These are phyloP conservation scores for Ramalina peruviana DNA, from an alignment of 495 filamentous ascomycete species.

Conservation along the genomic window DNA sequence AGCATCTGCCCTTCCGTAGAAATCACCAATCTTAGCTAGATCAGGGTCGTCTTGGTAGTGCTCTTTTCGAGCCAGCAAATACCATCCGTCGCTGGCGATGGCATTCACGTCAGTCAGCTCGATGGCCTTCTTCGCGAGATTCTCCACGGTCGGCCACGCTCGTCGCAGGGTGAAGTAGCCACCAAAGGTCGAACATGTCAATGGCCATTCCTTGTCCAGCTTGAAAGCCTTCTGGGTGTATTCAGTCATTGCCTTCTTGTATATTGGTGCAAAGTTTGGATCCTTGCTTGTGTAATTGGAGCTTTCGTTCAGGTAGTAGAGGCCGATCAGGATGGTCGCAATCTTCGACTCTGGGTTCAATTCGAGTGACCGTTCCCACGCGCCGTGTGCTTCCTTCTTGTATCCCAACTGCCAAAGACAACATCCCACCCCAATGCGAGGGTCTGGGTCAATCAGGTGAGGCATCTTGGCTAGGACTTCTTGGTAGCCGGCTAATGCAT, in stretches of 20 bases:
- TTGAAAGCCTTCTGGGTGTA: slow-evolving; percentile 93
- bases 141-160: slow-evolving; percentile 62
- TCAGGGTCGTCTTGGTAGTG: slow-evolving; percentile 57
- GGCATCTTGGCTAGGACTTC: slow-evolving; percentile 72
- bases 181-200: slow-evolving; percentile 82
- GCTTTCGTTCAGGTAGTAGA: slow-evolving; percentile 76
- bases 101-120: slow-evolving; percentile 89
- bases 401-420: slow-evolving; percentile 90
- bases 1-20: slow-evolving; percentile 76
- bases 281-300: slow-evolving; percentile 63
- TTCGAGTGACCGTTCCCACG: slow-evolving; percentile 80
- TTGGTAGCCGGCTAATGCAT: slow-evolving; percentile 75
- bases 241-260: slow-evolving; percentile 85
- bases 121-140: slow-evolving; percentile 81
- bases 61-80: slow-evolving; percentile 75
- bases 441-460: slow-evolving; percentile 84
- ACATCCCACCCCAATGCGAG: slow-evolving; percentile 85
- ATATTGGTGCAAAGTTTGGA: slow-evolving; percentile 62
- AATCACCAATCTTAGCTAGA: slow-evolving; percentile 54
- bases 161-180: slow-evolving; percentile 74
- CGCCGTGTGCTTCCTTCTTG: slow-evolving; percentile 78
- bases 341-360: slow-evolving; percentile 83
- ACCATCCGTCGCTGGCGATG: slow-evolving; percentile 94
- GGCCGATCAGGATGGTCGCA: slow-evolving; percentile 76
- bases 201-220: slow-evolving; percentile 79